Base-by-base conservation (phyloP, 2,329 filamentous ascomycete species). In the Colletotrichum noveboracense region DNA sequence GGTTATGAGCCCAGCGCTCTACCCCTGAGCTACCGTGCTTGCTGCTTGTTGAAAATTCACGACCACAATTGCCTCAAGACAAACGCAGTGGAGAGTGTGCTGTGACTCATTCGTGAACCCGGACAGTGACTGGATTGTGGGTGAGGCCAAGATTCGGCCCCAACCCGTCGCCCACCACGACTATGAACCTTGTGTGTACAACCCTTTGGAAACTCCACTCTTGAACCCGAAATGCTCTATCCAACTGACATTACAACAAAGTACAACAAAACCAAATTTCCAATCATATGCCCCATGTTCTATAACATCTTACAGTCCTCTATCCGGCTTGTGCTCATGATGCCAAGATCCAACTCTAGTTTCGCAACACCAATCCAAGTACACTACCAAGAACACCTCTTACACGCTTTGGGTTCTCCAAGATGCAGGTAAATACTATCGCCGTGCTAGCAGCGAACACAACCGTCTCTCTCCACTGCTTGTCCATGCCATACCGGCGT, bases 361-460 rank as follows among this genome's bases (percentile, higher is more conserved):
- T 79, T 62, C 84, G 82, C 75, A 92, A 81, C 9, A 92, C 88
- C 77, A 84, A 86, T 16, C 83, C 84, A 74, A 94, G 79, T 30
- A 96, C 80, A 24, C 86, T 89, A 9, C 94, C 94, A 76, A 95
- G 85, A 60, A 95, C 89, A 7, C 94, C 94, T 72, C 94, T 88
- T 30, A 96, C 93, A 78, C 92, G 86, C 34, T 81, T 83, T 38
- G 89, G 90, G 64, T 92, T 91, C 84, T 95, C 93, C 55, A 88
- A 84, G 28, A 92, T 89, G 79, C 90, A 91, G 0, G 93, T 93
- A 75, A 95, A 90, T n/a, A 96, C 89, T 12, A 95, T 88, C 6
- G 93, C 94, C 12, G 91, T 90, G 80, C 93, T 94, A 60, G 89
- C 81, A 1, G 93, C 91, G 83, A 96, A 96, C 2, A 89, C 89